Percentiles rank a stretch among this genome's conserved stretches.
Conservation (phyloP, 495 filamentous ascomycete species). For the Daldinia loculata region DNA sequence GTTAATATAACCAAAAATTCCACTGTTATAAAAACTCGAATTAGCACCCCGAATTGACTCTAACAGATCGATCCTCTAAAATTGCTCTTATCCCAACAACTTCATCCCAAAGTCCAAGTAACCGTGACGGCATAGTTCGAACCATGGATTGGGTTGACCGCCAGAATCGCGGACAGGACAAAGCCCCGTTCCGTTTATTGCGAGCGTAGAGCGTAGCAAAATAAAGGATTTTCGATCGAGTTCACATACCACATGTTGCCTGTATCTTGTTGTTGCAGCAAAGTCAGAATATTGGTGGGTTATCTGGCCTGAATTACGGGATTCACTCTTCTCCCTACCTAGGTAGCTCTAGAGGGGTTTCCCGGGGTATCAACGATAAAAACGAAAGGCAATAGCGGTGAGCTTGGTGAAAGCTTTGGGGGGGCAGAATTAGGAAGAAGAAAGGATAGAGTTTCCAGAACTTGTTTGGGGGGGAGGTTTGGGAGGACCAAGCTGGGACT, state of each 20-base stretch:
- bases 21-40: conserved; percentile 63
- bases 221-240: conserved; percentile 12
- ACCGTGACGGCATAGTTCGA: background rate
- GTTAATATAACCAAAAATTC: conserved; percentile 98
- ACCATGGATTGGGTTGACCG: background rate
- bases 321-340: conserved; percentile 14
- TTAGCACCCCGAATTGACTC: conserved; percentile 36
- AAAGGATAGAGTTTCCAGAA: conserved; percentile 39
- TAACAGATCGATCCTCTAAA: background rate
- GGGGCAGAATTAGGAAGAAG: conserved; percentile 17
- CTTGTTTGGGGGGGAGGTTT: conserved; percentile 22
- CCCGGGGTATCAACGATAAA: conserved; percentile 35
- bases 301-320: conserved; percentile 21
- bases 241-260: conserved; percentile 42
- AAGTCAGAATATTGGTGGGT: conserved; percentile 20
- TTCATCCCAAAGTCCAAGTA: background rate
- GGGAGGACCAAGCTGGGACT: conserved; percentile 21
- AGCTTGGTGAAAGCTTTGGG: conserved; percentile 45
- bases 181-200: background rate
- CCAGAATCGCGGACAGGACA: background rate
- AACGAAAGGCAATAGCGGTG: conserved; percentile 38
- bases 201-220: background rate
- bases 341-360: conserved; percentile 4
- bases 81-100: background rate
- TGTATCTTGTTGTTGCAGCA: conserved; percentile 26